Percentiles rank a stretch among this genome's conserved stretches.
phyloP scores from a whole-genome alignment of 495 filamentous ascomycete genomes.

The Saxophila tyrrhenica region DNA sequence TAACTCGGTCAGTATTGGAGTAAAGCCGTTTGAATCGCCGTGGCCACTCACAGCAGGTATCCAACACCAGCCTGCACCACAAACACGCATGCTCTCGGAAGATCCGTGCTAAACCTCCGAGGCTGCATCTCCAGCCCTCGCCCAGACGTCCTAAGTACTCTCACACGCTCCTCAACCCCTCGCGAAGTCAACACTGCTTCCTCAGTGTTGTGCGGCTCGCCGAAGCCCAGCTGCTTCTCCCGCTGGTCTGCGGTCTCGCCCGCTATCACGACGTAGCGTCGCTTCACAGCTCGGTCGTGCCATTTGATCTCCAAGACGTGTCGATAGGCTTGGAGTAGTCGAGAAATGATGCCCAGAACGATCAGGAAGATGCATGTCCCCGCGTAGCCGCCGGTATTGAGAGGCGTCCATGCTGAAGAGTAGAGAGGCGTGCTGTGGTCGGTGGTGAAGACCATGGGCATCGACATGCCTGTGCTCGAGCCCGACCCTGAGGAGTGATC shows the following conservation, averaged over 20 bases:
- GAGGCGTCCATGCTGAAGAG: conserved; percentile 62
- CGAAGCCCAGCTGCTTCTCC: conserved; percentile 53
- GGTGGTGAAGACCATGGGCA: conserved; percentile 47
- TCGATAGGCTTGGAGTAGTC: conserved; percentile 58
- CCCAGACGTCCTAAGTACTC: conserved; percentile 47
- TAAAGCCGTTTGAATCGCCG: neutral
- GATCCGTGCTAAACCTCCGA: conserved; percentile 70
- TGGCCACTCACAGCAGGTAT: conserved; percentile 70
- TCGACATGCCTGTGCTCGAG: conserved; percentile 17
- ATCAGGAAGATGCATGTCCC: conserved; percentile 83
- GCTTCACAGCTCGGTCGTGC: conserved; percentile 52
- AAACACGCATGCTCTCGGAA: conserved; percentile 57
- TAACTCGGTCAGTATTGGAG: neutral
- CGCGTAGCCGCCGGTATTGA: conserved; percentile 55
- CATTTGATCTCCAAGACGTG: conserved; percentile 43
- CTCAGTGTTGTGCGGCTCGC: conserved; percentile 39
- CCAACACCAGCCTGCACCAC: conserved; percentile 61
- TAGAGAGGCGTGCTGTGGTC: conserved; percentile 59
- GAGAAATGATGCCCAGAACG: conserved; percentile 54
- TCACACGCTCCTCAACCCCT: conserved; percentile 63
- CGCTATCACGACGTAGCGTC: conserved; percentile 63
- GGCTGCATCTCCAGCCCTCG: conserved; percentile 38
- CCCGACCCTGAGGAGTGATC: neutral
- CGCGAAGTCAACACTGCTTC: conserved; percentile 48
- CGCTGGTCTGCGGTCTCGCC: conserved; percentile 59